Evolutionary conservation across 2,329 filamentous ascomycete genomes (phyloP), one percentile per base, ranked within the genome.

Genomic region (Alternaria arbusti): DNA sequence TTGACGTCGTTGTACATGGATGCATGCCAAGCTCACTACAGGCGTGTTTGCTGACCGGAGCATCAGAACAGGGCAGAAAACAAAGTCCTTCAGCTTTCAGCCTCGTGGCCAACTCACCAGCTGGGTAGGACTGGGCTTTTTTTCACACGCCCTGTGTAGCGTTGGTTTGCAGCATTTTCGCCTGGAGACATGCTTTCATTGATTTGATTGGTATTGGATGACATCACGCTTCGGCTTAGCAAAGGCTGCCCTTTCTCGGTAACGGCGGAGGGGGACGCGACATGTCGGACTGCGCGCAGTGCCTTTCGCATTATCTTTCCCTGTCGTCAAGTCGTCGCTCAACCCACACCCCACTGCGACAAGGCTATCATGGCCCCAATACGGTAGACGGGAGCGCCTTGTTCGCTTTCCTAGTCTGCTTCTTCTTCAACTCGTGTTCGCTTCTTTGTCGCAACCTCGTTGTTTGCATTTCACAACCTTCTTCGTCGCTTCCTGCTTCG

Each of bases 171-270:
- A 26, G 36, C 6, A 17, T 25, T 49, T 15, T 20, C 9, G 44
- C 20, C 43, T 30, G 36, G 26, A 22, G 28, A 45, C 22, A 50
- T 50, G 44, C 15, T 43, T 57, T 61, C 15, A 55, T 60, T 58
- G 65, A 23, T 54, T 58, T 23, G 32, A 58, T 62, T 51, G 45
- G 36, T 28, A 45, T 20, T 17, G 20, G 43, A 61, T 68, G 58
- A 63, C 63, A 56, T 63, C 60, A 65, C 57, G 32, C 59, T 30
- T 51, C 43, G 30, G 62, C 62, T 51, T 56, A 44, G 55, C 52
- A 54, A 26, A 36, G 49, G 44, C 15, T 47, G 63, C 47, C 28
- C 65, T 68, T 40, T 40, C 68, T 70, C 66, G 67, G 66, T 67
- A 68, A 65, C 17, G 13, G 32, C 66, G 59, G 51, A 44, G 57